These are phyloP conservation scores for Phialophora expanda DNA, from an alignment of 2,329 filamentous ascomycete species.

Conservation along the genomic window DNA sequence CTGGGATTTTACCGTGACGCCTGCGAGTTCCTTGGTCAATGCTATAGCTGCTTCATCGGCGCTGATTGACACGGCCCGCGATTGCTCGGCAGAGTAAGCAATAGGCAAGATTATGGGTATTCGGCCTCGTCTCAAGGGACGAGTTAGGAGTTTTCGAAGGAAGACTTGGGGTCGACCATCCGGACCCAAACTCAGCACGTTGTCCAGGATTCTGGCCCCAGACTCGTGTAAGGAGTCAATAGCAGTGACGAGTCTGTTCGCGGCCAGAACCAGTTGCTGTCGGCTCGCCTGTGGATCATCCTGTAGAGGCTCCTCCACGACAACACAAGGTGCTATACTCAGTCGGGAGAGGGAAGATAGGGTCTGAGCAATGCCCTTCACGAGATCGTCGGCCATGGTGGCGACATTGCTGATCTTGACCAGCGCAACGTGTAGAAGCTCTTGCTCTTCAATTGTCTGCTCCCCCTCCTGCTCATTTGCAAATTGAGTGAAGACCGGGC, in stretches of 20 bases:
- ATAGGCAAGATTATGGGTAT: constrained; percentile 73
- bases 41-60: constrained; percentile 74
- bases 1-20: constrained; percentile 59
- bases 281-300: constrained; percentile 50
- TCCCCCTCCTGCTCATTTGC: constrained; percentile 46
- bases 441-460: constrained; percentile 45
- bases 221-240: constrained; percentile 72
- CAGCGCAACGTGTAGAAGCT: constrained; percentile 75
- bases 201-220: constrained; percentile 71
- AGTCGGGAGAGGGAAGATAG: constrained; percentile 81
- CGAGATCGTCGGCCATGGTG: constrained; percentile 67
- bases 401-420: constrained; percentile 82
- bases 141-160: constrained; percentile 62
- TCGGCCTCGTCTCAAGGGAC: constrained; percentile 69
- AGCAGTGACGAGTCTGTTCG: constrained; percentile 73
- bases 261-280: constrained; percentile 64
- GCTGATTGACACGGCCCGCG: constrained; percentile 55
- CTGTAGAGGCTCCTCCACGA: constrained; percentile 64
- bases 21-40: constrained; percentile 75
- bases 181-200: constrained; percentile 53
- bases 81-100: constrained; percentile 61
- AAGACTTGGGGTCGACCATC: constrained; percentile 46
- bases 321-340: constrained; percentile 79
- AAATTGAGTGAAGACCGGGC: constrained; percentile 65
- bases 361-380: constrained; percentile 80